A percentile compares a stretch with the other conserved stretches of the same genome.
Evolutionary conservation across 345 rosid species (phyloP).

Genomic region (Geranium rotundifolium): DNA sequence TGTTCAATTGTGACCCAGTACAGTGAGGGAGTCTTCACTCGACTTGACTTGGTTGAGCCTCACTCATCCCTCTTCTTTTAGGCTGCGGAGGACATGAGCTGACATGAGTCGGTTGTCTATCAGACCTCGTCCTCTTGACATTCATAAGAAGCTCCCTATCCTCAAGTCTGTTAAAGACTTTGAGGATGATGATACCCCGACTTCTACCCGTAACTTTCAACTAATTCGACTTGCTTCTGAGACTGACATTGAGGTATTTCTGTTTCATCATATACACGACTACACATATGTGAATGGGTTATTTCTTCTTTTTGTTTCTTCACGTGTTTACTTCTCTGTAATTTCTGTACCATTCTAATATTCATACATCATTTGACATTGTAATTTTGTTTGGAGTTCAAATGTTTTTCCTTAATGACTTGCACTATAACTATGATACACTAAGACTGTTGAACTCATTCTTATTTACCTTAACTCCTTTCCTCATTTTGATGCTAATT

Average conservation of each 20-base stretch:
- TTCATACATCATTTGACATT: neutral
- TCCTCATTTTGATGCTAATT: neutral
- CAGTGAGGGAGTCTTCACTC: neutral
- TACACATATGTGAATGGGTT: too few relatives aligned
- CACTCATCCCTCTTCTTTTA: neutral
- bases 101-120: conserved; percentile 88
- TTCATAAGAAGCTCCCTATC: conserved; percentile 93
- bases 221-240: conserved; percentile 48
- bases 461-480: neutral
- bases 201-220: conserved; percentile 75
- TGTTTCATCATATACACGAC: neutral
- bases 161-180: conserved; percentile 79
- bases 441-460: neutral
- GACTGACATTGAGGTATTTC: conserved; percentile 39
- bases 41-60: neutral
- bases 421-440: neutral
- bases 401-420: neutral
- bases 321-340: neutral
- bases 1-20: neutral
- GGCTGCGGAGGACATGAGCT: neutral
- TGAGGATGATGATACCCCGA: conserved; percentile 85
- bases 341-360: neutral
- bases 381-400: neutral
- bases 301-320: neutral
- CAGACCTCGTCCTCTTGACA: conserved; percentile 91